Conservation (phyloP, 345 rosid species). For the Camelina sativa region DNA sequence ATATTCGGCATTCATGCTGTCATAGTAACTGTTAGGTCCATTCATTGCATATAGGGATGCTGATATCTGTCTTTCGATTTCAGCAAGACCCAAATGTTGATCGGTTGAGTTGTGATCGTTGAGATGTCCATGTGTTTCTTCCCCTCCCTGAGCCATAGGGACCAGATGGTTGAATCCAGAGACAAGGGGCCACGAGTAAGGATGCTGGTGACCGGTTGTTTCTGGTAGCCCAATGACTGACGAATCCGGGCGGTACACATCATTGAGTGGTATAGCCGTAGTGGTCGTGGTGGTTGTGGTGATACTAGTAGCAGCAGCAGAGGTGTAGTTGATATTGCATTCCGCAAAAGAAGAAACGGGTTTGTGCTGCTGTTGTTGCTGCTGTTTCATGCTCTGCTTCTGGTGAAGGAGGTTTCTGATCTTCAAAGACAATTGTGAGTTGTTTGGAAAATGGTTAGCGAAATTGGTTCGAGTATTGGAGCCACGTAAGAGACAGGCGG, state of each 20-base stretch:
- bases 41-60: constrained; percentile 67
- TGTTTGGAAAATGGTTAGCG: constrained; percentile 50
- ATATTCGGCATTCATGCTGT: constrained; percentile 39
- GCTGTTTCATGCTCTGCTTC: constrained; percentile 57
- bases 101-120: constrained; percentile 36
- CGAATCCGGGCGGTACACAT: constrained; percentile 68
- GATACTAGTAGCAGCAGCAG: constrained; percentile 16
- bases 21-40: constrained; percentile 59
- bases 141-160: constrained; percentile 46
- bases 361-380: constrained; percentile 39
- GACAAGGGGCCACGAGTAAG: constrained; percentile 54
- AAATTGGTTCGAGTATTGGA: constrained; percentile 87
- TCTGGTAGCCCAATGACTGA: constrained; percentile 38
- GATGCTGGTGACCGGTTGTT: constrained; percentile 27
- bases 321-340: constrained; percentile 27
- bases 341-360: constrained; percentile 18
- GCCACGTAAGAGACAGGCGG: constrained; percentile 87
- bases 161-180: constrained; percentile 49
- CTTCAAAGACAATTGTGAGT: constrained; percentile 70
- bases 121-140: constrained; percentile 31
- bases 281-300: constrained; percentile 20
- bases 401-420: constrained; percentile 77
- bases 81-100: constrained; percentile 39
- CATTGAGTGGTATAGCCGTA: constrained; percentile 39
- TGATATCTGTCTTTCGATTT: constrained; percentile 70